Percentiles rank a stretch among this genome's conserved stretches.
Conservation (phyloP, 805 yeast species). For the Candida peoriensis region DNA sequence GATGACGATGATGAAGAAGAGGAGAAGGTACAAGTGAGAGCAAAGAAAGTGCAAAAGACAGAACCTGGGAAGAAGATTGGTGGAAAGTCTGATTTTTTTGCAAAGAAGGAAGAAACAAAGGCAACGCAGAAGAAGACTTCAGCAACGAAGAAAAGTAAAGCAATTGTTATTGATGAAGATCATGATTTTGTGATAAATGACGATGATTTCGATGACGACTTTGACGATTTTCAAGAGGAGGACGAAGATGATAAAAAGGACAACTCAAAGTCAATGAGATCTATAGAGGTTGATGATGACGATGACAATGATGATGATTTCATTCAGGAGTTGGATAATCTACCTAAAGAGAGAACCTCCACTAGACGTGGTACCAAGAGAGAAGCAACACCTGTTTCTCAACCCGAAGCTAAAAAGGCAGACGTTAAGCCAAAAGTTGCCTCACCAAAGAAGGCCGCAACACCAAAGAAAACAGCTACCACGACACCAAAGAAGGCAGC, state of each 20-base stretch:
- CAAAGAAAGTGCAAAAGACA: constrained; percentile 2
- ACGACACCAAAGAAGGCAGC: constrained; percentile 4
- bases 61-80: constrained; percentile 3
- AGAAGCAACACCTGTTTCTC: neutral
- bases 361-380: constrained; percentile 4
- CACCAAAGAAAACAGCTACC: constrained; percentile 8
- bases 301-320: constrained; percentile 19
- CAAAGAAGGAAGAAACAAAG: constrained; percentile 6
- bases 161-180: neutral
- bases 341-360: constrained; percentile 3
- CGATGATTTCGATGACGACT: constrained; percentile 13
- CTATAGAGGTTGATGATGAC: constrained; percentile 2
- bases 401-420: constrained; percentile 5
- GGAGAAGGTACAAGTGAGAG: constrained; percentile 10
- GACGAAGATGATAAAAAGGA: neutral
- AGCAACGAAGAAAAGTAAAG: constrained; percentile 3
- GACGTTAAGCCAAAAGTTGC: constrained; percentile 4
- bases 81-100: constrained; percentile 6
- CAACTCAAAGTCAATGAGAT: neutral
- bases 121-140: constrained; percentile 1
- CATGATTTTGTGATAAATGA: constrained; percentile 22
- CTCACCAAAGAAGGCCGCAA: constrained; percentile 4
- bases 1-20: constrained; percentile 26
- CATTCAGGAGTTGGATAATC: constrained; percentile 7
- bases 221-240: neutral